A percentile compares a stretch with the other conserved stretches of the same genome.
phyloP scores from a whole-genome alignment of 2,329 filamentous ascomycete species.

The Taxawa tesnikishii region DNA sequence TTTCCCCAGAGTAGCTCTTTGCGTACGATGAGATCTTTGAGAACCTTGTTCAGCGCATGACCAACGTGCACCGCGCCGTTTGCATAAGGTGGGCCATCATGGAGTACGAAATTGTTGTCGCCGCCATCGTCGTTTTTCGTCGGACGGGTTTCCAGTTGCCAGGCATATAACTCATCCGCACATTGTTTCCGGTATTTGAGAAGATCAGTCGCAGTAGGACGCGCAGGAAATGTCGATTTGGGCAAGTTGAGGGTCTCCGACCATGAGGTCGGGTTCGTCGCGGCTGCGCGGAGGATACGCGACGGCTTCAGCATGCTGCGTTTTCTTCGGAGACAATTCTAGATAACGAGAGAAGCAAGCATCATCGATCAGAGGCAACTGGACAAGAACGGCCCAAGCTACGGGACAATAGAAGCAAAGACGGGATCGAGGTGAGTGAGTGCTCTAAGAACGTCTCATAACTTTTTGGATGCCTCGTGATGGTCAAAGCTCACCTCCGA shows the following conservation, averaged over 20 bases:
- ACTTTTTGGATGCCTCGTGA: too few relatives aligned
- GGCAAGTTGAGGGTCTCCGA: constrained; percentile 35
- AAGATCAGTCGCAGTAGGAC: constrained; percentile 28
- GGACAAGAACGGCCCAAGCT: too few relatives aligned
- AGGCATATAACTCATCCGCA: constrained; percentile 78
- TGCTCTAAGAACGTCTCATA: too few relatives aligned
- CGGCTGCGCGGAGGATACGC: constrained; percentile 5
- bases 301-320: constrained; percentile 6
- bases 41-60: constrained; percentile 90
- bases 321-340: too few relatives aligned
- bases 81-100: constrained; percentile 94
- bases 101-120: constrained; percentile 60
- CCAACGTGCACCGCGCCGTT: constrained; percentile 87
- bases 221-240: constrained; percentile 35
- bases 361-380: too few relatives aligned
- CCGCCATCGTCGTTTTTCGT: constrained; percentile 26
- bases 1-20: constrained; percentile 68
- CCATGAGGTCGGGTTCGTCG: constrained; percentile 17
- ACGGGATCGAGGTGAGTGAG: too few relatives aligned
- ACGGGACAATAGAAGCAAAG: too few relatives aligned
- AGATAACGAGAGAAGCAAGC: too few relatives aligned
- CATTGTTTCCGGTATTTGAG: constrained; percentile 58
- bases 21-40: constrained; percentile 87
- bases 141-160: constrained; percentile 51
- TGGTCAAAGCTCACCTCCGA: too few relatives aligned